Base-by-base conservation (phyloP, 1,139 yeast genomes). In the Suhomyces coccinellae region DNA sequence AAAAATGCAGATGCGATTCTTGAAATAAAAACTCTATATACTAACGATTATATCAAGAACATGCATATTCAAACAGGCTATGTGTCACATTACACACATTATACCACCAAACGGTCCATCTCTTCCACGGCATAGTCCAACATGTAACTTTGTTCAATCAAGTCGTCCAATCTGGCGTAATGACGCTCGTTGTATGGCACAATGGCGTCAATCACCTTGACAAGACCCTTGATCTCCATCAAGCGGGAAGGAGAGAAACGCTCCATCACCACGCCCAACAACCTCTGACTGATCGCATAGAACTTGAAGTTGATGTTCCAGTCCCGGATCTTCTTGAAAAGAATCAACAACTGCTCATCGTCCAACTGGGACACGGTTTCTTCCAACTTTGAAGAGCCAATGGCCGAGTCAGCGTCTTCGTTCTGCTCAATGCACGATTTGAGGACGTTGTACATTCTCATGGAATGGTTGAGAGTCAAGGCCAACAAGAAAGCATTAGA, bases 231-330 rank as follows among this genome's bases (percentile, higher is more conserved):
- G 33, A 87, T 75, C 53, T 80, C 82, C 52, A 79, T 74, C 45
- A 91, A 66, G 50, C 74, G 73, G 15, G 80, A 79, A 14, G 83
- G 70, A 22, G 75, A 69, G 54, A 80, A 80, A 34, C 73, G 73
- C 37, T 71, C 69, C 48, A 93, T 66, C 32, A 91, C 66, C 16
- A 87, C 84, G 51, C 80, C 73, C 45, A 93, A 72, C 31, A 90
- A 68, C 45, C 81, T 81, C 63, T 93, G 99, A 22, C 96, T 87
- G 46, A 88, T 78, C 44, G 79, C 82, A 57, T 88, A 87, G 36
- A 88, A 83, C 57, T 83, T 82, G 44, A 89, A 87, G 62, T 90
- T 93, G 42, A 95, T 83, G 64, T 95, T 93, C 99, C 99, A 93
- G 60, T 90, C 96, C 56, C 97, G 80, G 29, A 90, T 75, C 58